These are phyloP conservation scores for Rubia yunnanensis DNA, from an alignment of 257 asterid genomes.

Conservation along the genomic window DNA sequence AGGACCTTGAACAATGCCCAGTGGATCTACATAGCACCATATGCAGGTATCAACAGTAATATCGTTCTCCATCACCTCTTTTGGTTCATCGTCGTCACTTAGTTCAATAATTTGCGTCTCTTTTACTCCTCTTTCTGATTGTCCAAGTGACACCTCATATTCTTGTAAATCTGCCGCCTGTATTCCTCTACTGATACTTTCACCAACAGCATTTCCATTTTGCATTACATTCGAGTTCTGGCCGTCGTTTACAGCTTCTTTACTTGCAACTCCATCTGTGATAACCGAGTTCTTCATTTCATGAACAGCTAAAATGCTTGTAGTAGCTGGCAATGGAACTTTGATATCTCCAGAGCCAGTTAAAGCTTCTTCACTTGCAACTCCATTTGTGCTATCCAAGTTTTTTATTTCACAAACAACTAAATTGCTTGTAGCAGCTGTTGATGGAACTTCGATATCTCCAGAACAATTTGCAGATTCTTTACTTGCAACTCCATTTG, in stretches of 20 bases:
- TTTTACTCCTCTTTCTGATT: background rate
- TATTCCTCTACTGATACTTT: constrained; percentile 9
- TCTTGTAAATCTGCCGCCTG: too few species aligned
- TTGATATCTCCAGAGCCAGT: constrained; percentile 1
- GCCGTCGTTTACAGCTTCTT: constrained; percentile 12
- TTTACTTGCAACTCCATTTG: constrained; percentile 15
- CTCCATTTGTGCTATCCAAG: constrained; percentile 14
- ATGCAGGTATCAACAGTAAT: constrained; percentile 6
- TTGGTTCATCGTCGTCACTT: too few species aligned
- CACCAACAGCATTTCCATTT: constrained; percentile 6
- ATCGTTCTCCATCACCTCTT: too few species aligned
- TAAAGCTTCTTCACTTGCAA: constrained; percentile 16
- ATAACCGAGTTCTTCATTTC: constrained; percentile 8
- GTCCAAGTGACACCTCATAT: background rate
- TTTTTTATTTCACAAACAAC: background rate
- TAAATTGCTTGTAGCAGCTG: background rate
- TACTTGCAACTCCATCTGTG: constrained; percentile 17
- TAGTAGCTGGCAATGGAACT: background rate
- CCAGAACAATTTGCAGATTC: constrained; percentile 14
- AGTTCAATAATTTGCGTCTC: too few species aligned
- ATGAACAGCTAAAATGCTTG: background rate
- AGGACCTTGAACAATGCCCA: constrained; percentile 55
- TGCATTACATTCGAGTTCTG: background rate
- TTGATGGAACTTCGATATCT: background rate
- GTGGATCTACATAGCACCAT: constrained; percentile 73